Evolutionary conservation across 345 rosid genomes (phyloP).

Genomic region (Triadica sebifera): DNA sequence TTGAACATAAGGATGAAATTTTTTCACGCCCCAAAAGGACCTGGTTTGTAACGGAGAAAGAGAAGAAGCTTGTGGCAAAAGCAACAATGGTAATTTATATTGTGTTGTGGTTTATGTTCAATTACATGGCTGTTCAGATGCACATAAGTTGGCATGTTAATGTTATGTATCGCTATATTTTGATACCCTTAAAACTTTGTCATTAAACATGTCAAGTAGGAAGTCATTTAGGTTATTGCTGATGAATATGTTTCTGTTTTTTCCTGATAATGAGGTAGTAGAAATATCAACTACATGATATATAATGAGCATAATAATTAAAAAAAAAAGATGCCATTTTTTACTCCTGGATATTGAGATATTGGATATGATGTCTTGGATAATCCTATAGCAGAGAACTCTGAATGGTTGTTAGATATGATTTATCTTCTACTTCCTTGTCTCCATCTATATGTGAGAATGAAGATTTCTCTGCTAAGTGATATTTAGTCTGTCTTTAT

Average conservation of each 20-base stretch:
- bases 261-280: neutral
- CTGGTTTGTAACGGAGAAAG: conserved; percentile 88
- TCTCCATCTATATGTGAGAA: neutral
- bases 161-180: neutral
- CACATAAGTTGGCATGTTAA: neutral
- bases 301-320: neutral
- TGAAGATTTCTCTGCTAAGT: neutral
- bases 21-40: conserved; percentile 85
- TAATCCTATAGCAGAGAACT: neutral
- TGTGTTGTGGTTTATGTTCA: neutral
- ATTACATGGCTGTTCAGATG: neutral
- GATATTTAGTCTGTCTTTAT: neutral
- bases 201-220: neutral
- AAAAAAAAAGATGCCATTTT: neutral
- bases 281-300: neutral
- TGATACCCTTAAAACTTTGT: neutral
- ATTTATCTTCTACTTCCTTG: neutral
- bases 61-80: conserved; percentile 71
- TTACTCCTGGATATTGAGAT: neutral
- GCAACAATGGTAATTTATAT: conserved; percentile 54
- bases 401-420: neutral
- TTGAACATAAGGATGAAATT: conserved; percentile 77
- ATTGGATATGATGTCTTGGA: neutral
- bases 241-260: neutral
- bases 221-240: neutral